phyloP scores from a whole-genome alignment of 352 stramenopile species.

The Nothophytophthora sp. region DNA sequence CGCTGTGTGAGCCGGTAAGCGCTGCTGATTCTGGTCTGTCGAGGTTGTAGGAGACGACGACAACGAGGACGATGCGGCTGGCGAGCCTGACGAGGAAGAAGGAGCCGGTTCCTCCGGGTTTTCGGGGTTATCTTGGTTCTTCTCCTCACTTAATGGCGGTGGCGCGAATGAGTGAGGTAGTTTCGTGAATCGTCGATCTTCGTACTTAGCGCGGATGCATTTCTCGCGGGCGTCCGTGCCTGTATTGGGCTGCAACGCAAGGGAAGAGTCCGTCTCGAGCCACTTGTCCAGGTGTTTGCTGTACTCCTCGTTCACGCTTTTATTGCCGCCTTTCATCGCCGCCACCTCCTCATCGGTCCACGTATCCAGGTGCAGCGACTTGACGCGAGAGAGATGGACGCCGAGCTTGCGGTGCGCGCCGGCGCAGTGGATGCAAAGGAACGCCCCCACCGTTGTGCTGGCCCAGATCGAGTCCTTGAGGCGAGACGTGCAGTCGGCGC shows the following conservation, averaged over 20 bases:
- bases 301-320: conserved; percentile 57
- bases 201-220: conserved; percentile 74
- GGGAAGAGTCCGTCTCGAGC: conserved; percentile 37
- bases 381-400: conserved; percentile 92
- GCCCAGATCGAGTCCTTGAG: conserved; percentile 92
- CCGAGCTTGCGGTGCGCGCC: conserved; percentile 95
- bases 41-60: conserved; percentile 9
- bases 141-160: conserved; percentile 30
- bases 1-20: conserved; percentile 19
- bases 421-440: conserved; percentile 96
- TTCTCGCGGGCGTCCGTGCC: conserved; percentile 46
- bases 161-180: conserved; percentile 18
- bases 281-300: conserved; percentile 61
- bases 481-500: conserved; percentile 73
- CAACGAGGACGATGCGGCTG: conserved; percentile 17
- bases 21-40: conserved; percentile 42
- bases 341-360: conserved; percentile 75
- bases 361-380: conserved; percentile 78
- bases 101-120: conserved; percentile 39
- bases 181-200: conserved; percentile 64
- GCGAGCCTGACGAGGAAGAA: conserved; percentile 2
- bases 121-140: conserved; percentile 57
- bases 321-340: conserved; percentile 79
- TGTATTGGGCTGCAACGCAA: conserved; percentile 39
- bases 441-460: conserved; percentile 92